Base-by-base conservation (phyloP, 345 rosid genomes). In the Populus davidiana region DNA sequence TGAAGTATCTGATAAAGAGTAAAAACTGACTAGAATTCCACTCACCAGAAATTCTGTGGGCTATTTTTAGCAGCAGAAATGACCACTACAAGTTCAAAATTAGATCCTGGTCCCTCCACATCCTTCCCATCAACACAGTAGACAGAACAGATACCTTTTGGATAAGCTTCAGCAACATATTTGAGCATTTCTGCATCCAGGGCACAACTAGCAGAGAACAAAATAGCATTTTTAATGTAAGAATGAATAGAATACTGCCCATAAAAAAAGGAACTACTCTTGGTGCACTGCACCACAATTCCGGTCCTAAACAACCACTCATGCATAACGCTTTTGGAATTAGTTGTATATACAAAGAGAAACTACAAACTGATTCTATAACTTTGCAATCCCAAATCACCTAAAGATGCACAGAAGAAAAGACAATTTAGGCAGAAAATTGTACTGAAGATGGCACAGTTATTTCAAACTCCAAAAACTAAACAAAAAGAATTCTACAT, bases 31-130 rank as follows among this genome's bases (percentile, higher is more conserved):
- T 78, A 70, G 69, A 75, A 49, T 44, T 71, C 79, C 62, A 89
- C 92, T 14, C 29, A 96, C 98, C 97, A 96, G 86, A 96, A 96
- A 82, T 96, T 96, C 85, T 91, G 93, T 33, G 99, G 99, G 86
- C 97, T 96, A 68, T 85, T 86, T 87, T 84, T 90, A 73, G 83
- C 83, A 38, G 99, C 98, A 81, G 94, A 88, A 87, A 96, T 92
- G 83, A 94, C 88, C 79, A 91, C 91, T 38, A 86, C 97, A 76
- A 96, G 87, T 88, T 90, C 99, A 84, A 96, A 96, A 87, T 91
- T 83, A 67, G 90, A 85, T 83, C 95, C 98, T 9, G 97, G 91
- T 56, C 90, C 98, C 76, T 92, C 97, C 29, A 80, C 87, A 81
- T 92, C 92, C 81, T 96, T 94, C 64, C 98, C 98, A 12, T 86